Percentiles rank a stretch among this genome's conserved stretches.
Conservation (phyloP, 768 basidiomycete genomes). For the Termitomyces sp. region DNA sequence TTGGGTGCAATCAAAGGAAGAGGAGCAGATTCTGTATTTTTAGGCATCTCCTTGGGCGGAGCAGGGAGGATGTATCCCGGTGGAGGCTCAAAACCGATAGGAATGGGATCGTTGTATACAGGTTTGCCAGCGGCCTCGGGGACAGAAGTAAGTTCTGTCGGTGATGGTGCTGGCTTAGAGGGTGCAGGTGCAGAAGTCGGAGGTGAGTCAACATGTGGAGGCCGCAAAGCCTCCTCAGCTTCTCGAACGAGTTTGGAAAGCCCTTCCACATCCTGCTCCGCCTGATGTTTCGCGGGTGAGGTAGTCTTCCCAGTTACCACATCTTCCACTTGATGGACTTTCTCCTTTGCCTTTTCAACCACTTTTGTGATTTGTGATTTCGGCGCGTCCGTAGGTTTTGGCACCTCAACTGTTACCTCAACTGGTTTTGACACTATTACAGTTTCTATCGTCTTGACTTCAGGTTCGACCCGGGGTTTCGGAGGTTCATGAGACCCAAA, state of each 20-base stretch:
- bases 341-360: conserved; percentile 42
- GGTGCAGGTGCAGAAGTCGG: conserved; percentile 10
- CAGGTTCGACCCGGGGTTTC: conserved; percentile 28
- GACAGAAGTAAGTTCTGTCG: conserved; percentile 9
- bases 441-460: conserved; percentile 34
- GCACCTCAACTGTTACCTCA: not conserved
- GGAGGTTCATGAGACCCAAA: conserved; percentile 28
- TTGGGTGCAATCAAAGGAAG: conserved; percentile 82
- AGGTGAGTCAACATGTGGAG: conserved; percentile 28
- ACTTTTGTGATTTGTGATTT: conserved; percentile 42
- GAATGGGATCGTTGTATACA: conserved; percentile 69
- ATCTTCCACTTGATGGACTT: conserved; percentile 30
- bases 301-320: conserved; percentile 9
- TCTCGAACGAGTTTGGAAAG: conserved; percentile 61
- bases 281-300: conserved; percentile 12
- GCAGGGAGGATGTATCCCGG: conserved; percentile 74
- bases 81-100: conserved; percentile 93
- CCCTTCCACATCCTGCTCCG: conserved; percentile 51
- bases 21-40: conserved; percentile 20
- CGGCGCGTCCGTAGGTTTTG: conserved; percentile 24
- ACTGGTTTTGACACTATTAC: conserved; percentile 4
- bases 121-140: conserved; percentile 22
- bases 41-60: conserved; percentile 37
- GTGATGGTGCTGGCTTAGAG: not conserved
- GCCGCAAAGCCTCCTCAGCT: conserved; percentile 67